Base-by-base conservation (phyloP, 306 rosid species). In the Fragaria ananassa region DNA sequence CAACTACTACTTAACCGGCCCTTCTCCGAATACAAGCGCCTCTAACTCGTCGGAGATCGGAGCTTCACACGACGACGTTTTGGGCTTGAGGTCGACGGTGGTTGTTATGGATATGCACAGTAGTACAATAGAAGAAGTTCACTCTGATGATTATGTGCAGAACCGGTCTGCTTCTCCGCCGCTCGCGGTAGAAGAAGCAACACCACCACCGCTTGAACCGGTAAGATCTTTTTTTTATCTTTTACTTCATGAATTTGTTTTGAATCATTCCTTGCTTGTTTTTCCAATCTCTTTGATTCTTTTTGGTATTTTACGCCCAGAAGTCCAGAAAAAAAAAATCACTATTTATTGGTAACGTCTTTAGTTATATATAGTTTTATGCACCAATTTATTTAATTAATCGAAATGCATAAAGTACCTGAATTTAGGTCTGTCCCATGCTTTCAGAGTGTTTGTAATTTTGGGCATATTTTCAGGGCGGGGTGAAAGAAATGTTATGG, bases 111-210 rank as follows among this genome's bases (percentile, higher is more conserved):
- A 81, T 78, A 42, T 74, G 46, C 45, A 51, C 3, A 78, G 79
- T 63, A 78, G 79, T 34, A 42, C 44, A 21, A 14, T 53, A 57
- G 88, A 84, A 46, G 88, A 82, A 78, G 86, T 79, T 83, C 66
- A 83, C 61, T 85, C 93, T 3, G 86, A 90, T 49, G 85, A 88
- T 41, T 82, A 84, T 65, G 0, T 74, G 12, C 64, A 84, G 42
- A 87, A 86, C 61, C 85, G 80, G 34, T 85, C 88, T 47, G 84
- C 90, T 63, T 75, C 96, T 61, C 91, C 96, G 1, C 82, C 86
- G n/a, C 79, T 74, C 44, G 66, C 86, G 0, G 23, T 72, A 25
- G 50, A 54, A 68, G 83, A 88, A 72, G 81, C 86, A 51, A 21
- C 72, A 6, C 84, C 70, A 9, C 2, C 81, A 45, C 63, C 76